These are phyloP conservation scores for Colletotrichum lentis DNA, from an alignment of 2,329 filamentous ascomycete genomes.

Conservation along the genomic window DNA sequence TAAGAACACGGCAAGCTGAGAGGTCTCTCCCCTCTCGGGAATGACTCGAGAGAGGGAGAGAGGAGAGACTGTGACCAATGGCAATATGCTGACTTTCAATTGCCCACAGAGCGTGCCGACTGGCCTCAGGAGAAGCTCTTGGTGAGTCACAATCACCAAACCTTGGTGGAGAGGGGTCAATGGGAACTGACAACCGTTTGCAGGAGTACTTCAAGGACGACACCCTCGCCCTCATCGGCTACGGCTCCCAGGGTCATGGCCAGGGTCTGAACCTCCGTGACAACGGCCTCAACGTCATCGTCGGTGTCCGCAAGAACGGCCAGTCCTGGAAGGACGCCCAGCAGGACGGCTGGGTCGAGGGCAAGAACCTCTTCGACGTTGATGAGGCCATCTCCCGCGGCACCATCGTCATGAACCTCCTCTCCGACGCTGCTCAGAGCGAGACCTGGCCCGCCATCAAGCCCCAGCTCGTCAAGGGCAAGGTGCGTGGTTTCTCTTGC, in stretches of 20 bases:
- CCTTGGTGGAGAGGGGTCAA: background rate
- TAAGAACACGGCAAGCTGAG: slow-evolving; percentile 54
- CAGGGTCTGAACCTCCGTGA: slow-evolving; percentile 99
- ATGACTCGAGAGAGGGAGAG: slow-evolving; percentile 27
- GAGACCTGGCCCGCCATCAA: slow-evolving; percentile 99
- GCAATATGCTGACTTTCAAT: slow-evolving; percentile 36
- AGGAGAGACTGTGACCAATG: background rate
- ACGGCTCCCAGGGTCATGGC: slow-evolving; percentile 96
- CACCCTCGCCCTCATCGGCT: slow-evolving; percentile 98
- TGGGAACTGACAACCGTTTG: slow-evolving; percentile 33
- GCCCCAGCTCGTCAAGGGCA: slow-evolving; percentile 97
- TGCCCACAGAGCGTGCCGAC: slow-evolving; percentile 85
- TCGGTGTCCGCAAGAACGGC: slow-evolving; percentile 98
- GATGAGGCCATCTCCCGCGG: slow-evolving; percentile 94
- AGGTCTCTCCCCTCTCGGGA: background rate
- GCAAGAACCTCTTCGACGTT: slow-evolving; percentile 98
- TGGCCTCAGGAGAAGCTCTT: slow-evolving; percentile 99
- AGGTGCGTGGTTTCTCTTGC: slow-evolving; percentile 66
- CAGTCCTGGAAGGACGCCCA: slow-evolving; percentile 97
- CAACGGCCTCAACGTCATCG: slow-evolving; percentile 98
- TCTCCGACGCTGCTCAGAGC: slow-evolving; percentile 95
- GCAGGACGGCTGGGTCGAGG: slow-evolving; percentile 97
- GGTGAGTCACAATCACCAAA: slow-evolving; percentile 63
- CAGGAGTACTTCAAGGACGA: slow-evolving; percentile 99
- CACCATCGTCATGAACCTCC: slow-evolving; percentile 98